Percentiles rank a stretch among this genome's conserved stretches.
Evolutionary conservation across 2,329 filamentous ascomycete genomes (phyloP).

Genomic region (Pseudomassariella vexata): DNA sequence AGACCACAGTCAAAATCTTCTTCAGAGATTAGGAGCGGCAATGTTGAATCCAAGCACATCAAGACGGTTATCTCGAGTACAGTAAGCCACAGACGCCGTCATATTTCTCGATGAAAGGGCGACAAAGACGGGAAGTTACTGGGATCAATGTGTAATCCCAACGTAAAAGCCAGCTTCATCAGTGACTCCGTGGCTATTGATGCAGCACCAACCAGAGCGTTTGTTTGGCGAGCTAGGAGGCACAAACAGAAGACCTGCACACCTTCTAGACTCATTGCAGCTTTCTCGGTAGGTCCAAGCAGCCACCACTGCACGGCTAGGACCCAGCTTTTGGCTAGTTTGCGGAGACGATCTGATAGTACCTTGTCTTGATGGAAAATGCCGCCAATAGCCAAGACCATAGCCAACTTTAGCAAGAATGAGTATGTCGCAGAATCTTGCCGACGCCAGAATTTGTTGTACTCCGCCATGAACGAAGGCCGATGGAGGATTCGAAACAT

Average conservation of each 20-base stretch:
- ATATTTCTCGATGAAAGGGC: constrained; percentile 17
- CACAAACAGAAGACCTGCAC: constrained; percentile 20
- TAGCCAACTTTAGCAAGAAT: constrained; percentile 17
- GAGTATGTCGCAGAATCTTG: background rate
- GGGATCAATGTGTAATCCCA: constrained; percentile 24
- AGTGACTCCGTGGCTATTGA: constrained; percentile 21
- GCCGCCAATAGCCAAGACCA: constrained; percentile 17
- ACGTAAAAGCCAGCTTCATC: constrained; percentile 21
- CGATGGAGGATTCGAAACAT: constrained; percentile 6
- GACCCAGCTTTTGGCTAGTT: constrained; percentile 20
- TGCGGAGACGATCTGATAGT: constrained; percentile 12
- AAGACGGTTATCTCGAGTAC: constrained; percentile 19
- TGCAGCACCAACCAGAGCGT: constrained; percentile 16
- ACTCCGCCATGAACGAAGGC: constrained; percentile 1
- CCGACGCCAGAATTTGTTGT: constrained; percentile 1
- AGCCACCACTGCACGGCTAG: constrained; percentile 23
- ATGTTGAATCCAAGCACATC: constrained; percentile 15
- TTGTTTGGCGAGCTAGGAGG: constrained; percentile 16
- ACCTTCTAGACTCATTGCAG: constrained; percentile 17
- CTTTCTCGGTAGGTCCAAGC: constrained; percentile 15
- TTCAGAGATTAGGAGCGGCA: constrained; percentile 12
- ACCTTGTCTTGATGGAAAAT: constrained; percentile 13
- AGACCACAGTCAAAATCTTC: constrained; percentile 11
- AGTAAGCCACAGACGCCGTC: constrained; percentile 22
- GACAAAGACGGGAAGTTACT: constrained; percentile 12